Evolutionary conservation across 2,329 filamentous ascomycete genomes (phyloP), one percentile per base, ranked within the genome.

Genomic region (Arthrobotrys sphaeroides): DNA sequence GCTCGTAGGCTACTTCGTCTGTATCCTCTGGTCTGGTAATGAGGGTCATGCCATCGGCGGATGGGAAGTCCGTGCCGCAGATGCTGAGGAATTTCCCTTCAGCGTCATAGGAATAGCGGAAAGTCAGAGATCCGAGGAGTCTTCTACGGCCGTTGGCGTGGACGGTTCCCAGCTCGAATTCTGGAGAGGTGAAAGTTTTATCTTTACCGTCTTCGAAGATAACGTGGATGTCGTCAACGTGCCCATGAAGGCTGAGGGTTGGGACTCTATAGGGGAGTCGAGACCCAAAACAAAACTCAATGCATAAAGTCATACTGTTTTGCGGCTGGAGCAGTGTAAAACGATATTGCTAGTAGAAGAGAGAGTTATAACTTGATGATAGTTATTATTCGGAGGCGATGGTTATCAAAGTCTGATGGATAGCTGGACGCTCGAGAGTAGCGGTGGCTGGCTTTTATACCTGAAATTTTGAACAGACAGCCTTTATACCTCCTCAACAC

Each of bases 11-110:
- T 1, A 24, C 16, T 22, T 57, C 31, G 4, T 57, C 31, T 4
- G 51, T 57, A 16, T 33, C 51, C 26, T 57, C 51, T 22, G 51
- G 51, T 26, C 51, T 40, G 12, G 51, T 57, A 13, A 57, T 22
- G 31, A 57, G 18, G 28, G 51, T 36, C 51, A 57, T 57, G 31
- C 51, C 24, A 38, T 38, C 51, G 6, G 31, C 28, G 12, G 51
- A 57, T 16, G 51, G 20, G 31, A 26, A 57, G 31, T 57, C 51
- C 13, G 51, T 57, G 7, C 51, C 51, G 31, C 26, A 57, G 51
- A 57, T 7, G 1, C 3, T 57, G 22, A 57, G 7, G 12, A 57
- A n/a, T 9, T 57, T 1, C 5, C 24, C 16, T 13, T 57, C 40
- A 6, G 51, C 20, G 31, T 57, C 51, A n/a, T 57, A 38, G 4